These are phyloP conservation scores for Suhomyces kilbournensis DNA, from an alignment of 805 yeast genomes.

Conservation along the genomic window DNA sequence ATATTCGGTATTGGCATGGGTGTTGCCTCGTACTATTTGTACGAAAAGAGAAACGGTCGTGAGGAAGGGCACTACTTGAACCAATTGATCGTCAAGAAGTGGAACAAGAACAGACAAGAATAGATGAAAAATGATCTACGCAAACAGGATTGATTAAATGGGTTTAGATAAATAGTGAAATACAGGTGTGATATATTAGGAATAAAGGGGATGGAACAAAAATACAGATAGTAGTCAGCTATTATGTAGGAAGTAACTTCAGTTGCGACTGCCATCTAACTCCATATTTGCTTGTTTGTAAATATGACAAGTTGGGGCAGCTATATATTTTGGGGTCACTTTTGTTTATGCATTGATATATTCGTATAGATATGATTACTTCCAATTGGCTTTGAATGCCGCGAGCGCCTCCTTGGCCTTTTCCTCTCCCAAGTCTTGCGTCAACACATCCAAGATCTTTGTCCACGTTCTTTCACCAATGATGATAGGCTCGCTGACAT, in stretches of 20 bases:
- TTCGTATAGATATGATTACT: background rate
- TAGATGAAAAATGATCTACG: too few species aligned
- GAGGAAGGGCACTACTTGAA: slow-evolving; percentile 58
- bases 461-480: slow-evolving; percentile 18
- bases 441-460: slow-evolving; percentile 16
- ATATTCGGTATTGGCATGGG: slow-evolving; percentile 63
- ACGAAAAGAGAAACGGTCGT: slow-evolving; percentile 57
- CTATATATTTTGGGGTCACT: background rate
- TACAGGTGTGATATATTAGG: background rate
- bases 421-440: slow-evolving; percentile 17
- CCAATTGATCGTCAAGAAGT: slow-evolving; percentile 43
- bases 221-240: background rate
- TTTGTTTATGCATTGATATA: background rate
- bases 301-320: too few species aligned
- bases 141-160: background rate
- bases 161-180: background rate
- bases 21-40: slow-evolving; percentile 56
- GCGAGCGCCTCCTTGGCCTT: slow-evolving; percentile 15
- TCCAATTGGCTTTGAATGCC: slow-evolving; percentile 9
- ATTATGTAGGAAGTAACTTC: too few species aligned
- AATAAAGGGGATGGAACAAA: too few species aligned
- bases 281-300: too few species aligned
- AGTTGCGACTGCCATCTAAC: background rate
- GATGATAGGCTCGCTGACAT: slow-evolving; percentile 2
- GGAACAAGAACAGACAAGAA: background rate